Evolutionary conservation across 306 rosid species (phyloP).

Genomic region (Quillaja saponaria): DNA sequence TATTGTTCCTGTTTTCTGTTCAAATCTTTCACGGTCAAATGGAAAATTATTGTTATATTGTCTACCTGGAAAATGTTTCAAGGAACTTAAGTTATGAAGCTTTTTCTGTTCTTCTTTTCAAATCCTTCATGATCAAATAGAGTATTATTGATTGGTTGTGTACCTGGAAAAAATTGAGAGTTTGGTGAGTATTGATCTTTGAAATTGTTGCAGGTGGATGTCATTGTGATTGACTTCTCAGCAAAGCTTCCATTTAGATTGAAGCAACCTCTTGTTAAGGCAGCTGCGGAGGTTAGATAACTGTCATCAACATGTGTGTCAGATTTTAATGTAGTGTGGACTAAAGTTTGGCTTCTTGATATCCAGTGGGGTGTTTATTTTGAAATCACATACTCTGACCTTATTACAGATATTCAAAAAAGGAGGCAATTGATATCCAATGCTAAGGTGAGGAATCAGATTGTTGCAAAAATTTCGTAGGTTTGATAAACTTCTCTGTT

Average conservation of each 20-base stretch:
- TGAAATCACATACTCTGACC: slow-evolving; percentile 62
- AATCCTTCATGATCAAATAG: too few relatives aligned
- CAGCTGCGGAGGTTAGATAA: slow-evolving; percentile 59
- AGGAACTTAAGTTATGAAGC: too few relatives aligned
- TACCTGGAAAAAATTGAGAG: neutral
- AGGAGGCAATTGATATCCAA: slow-evolving; percentile 71
- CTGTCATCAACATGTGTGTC: neutral
- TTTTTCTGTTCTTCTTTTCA: too few relatives aligned
- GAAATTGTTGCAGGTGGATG: slow-evolving; percentile 61
- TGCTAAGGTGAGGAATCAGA: slow-evolving; percentile 56
- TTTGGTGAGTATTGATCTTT: neutral
- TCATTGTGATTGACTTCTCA: slow-evolving; percentile 73
- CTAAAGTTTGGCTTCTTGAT: slow-evolving; percentile 18
- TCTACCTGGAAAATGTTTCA: too few relatives aligned
- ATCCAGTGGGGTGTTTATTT: slow-evolving; percentile 79
- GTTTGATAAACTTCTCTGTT: too few relatives aligned
- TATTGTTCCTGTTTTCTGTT: too few relatives aligned
- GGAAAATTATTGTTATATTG: too few relatives aligned
- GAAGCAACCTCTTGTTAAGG: slow-evolving; percentile 68
- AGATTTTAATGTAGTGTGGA: neutral
- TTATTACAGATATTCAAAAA: slow-evolving; percentile 48
- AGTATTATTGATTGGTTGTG: too few relatives aligned
- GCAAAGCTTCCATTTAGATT: slow-evolving; percentile 64
- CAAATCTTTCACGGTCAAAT: too few relatives aligned
- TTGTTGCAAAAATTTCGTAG: too few relatives aligned